These are phyloP conservation scores for Tolypocladium album DNA, from an alignment of 2,329 filamentous ascomycete species.

Conservation along the genomic window DNA sequence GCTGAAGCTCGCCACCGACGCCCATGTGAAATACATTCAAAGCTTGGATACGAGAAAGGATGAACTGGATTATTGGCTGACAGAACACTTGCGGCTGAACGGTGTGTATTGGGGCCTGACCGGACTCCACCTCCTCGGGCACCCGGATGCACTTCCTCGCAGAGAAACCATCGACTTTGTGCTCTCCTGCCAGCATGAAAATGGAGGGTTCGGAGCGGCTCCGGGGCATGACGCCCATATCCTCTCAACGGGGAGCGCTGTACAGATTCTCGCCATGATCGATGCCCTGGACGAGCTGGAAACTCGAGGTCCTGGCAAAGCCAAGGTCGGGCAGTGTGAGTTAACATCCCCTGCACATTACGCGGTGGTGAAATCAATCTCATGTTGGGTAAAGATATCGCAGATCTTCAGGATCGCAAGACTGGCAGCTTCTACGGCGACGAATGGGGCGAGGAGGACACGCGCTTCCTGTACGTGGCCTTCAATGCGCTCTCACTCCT, in stretches of 20 bases:
- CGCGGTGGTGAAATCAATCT: constrained; percentile 6
- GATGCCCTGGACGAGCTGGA: constrained; percentile 82
- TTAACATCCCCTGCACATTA: constrained; percentile 9
- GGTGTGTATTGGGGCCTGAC: constrained; percentile 95
- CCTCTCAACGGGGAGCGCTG: constrained; percentile 88
- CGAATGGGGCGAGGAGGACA: constrained; percentile 94
- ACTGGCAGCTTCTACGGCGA: constrained; percentile 89
- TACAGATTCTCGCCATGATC: constrained; percentile 82
- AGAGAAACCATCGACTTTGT: constrained; percentile 81
- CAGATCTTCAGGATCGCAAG: constrained; percentile 65
- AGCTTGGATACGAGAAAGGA: constrained; percentile 85
- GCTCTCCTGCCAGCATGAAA: constrained; percentile 84
- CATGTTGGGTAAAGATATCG: constrained; percentile 48
- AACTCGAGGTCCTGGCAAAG: constrained; percentile 49
- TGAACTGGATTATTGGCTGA: constrained; percentile 96
- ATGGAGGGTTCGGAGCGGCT: constrained; percentile 86
- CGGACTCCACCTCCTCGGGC: constrained; percentile 73
- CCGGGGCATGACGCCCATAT: constrained; percentile 93
- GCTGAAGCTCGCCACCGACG: constrained; percentile 36
- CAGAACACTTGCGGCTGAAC: constrained; percentile 89
- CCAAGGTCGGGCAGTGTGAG: constrained; percentile 71
- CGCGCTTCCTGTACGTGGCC: constrained; percentile 84
- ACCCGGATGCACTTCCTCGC: constrained; percentile 70
- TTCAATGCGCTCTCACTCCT: constrained; percentile 84
- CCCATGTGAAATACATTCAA: constrained; percentile 87